Evolutionary conservation across 139 green algal genomes (phyloP).

Genomic region (Coccomyxa sp.): DNA sequence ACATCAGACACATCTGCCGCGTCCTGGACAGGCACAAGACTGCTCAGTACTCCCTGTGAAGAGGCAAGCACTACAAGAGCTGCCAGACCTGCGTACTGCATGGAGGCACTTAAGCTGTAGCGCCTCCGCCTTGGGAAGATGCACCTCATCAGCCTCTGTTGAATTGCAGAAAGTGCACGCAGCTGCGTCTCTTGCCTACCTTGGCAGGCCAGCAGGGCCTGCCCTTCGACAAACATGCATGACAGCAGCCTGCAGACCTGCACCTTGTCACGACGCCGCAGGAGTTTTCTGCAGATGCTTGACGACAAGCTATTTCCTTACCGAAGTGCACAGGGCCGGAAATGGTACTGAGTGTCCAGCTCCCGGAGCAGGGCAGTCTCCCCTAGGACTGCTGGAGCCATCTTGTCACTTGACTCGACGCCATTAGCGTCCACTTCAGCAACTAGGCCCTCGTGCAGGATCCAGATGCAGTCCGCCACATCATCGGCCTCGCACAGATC

Average conservation of each 20-base stretch:
- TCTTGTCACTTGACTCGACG: not conserved
- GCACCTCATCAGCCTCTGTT: too few species aligned
- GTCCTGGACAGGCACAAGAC: not conserved
- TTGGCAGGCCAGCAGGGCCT: too few species aligned
- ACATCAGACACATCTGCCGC: slow-evolving; percentile 1
- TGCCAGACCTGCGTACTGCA: too few species aligned
- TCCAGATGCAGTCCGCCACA: slow-evolving; percentile 13
- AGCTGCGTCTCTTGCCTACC: too few species aligned
- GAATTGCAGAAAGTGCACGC: too few species aligned
- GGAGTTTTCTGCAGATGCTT: too few species aligned
- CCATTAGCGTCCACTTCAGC: not conserved
- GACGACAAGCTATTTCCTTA: not conserved
- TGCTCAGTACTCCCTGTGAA: not conserved
- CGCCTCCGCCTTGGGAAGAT: too few species aligned
- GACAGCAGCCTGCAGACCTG: too few species aligned
- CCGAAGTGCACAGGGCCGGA: not conserved
- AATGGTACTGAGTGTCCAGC: not conserved
- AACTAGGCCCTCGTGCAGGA: slow-evolving; percentile 22
- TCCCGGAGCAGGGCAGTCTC: slow-evolving; percentile 25
- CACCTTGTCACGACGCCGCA: too few species aligned
- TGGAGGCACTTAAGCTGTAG: too few species aligned
- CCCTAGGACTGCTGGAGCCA: slow-evolving; percentile 16
- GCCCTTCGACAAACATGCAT: too few species aligned
- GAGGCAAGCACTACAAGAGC: too few species aligned
- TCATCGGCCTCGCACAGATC: slow-evolving; percentile 19